Evolutionary conservation across 2,329 filamentous ascomycete genomes (phyloP), one percentile per base, ranked within the genome.

Genomic region (Phyllosticta capitalensis): DNA sequence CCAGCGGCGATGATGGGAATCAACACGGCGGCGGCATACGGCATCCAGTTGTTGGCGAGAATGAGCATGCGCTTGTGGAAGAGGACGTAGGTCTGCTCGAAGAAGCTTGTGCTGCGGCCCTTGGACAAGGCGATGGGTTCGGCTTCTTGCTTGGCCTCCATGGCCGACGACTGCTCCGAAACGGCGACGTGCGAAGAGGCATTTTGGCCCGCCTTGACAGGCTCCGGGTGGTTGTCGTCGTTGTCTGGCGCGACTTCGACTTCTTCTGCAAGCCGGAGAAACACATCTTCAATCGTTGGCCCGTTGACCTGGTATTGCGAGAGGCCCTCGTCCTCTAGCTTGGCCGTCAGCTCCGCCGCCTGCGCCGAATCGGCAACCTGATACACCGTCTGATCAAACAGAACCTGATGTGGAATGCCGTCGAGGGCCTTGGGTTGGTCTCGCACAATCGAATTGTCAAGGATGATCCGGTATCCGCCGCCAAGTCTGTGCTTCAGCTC

Each of bases 261-360:
- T 70, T 96, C 91, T 67, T 92, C 89, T 0, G 91, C 90, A 48
- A 96, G 79, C 64, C 89, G 86, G 22, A 96, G 75, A 72, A 96
- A 96, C 0, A 96, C 91, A 65, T 96, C 91, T 70, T 96, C 92
- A 49, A 96, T 91, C 0, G 90, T 95, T 0, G 92, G 92, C 0
- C 90, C 90, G 17, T 88, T 88, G 64, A 96, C 88, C 61, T 91
- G 86, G 70, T 95, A 96, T 61, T 95, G 88, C 17, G 79, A 78
- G 49, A 95, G 80, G 0, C 84, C 83, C 1, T 79, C 76, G 0
- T 78, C 73, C 69, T 95, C 88, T 1, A 96, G 78, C 9, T 79
- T 72, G 54, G 81, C 79, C 63, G 95, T 88, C 52, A 92, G 86
- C 3, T 80, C 74, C 0, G 89, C 88, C 0, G 90, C 89, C 52